Conservation (phyloP, 2,329 filamentous ascomycete genomes). For the Emmonsiellopsis sp. region DNA sequence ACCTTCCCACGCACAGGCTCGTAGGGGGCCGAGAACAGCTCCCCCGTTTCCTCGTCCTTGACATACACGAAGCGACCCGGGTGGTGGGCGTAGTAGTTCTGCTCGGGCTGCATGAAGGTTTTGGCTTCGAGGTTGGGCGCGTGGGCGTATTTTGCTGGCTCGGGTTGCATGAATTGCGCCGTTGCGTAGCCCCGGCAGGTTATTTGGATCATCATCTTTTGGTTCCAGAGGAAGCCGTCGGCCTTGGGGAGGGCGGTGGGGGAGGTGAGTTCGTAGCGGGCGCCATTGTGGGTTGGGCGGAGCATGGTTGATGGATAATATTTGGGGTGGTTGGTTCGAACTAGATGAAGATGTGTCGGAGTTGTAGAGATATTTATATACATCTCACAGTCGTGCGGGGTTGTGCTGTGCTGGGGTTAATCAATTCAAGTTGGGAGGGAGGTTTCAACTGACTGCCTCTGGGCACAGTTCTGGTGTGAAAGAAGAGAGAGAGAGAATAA, state of each 20-base stretch:
- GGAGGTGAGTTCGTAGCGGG: constrained; percentile 47
- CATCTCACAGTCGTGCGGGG: too few species aligned
- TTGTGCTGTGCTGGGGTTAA: too few species aligned
- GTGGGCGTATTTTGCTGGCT: constrained; percentile 52
- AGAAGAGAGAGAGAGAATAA: too few species aligned
- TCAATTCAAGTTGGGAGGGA: too few species aligned
- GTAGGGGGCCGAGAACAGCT: constrained; percentile 48
- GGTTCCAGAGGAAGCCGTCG: constrained; percentile 51
- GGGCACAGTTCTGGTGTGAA: too few species aligned
- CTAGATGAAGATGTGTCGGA: too few species aligned
- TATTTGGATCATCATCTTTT: constrained; percentile 53
- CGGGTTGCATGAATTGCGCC: constrained; percentile 53
- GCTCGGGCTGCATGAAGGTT: constrained; percentile 54
- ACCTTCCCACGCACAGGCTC: constrained; percentile 44
- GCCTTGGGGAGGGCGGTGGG: constrained; percentile 50
- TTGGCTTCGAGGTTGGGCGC: constrained; percentile 50
- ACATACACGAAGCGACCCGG: constrained; percentile 52
- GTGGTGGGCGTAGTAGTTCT: constrained; percentile 51
- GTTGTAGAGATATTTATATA: too few species aligned
- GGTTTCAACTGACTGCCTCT: too few species aligned
- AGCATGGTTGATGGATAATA: constrained; percentile 19
- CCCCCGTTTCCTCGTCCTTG: constrained; percentile 45
- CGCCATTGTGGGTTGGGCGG: constrained; percentile 38
- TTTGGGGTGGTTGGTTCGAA: too few species aligned
- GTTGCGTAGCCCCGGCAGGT: constrained; percentile 52